Evolutionary conservation across 129 eudicot species (phyloP).

Genomic region (Flaveria trinervia): DNA sequence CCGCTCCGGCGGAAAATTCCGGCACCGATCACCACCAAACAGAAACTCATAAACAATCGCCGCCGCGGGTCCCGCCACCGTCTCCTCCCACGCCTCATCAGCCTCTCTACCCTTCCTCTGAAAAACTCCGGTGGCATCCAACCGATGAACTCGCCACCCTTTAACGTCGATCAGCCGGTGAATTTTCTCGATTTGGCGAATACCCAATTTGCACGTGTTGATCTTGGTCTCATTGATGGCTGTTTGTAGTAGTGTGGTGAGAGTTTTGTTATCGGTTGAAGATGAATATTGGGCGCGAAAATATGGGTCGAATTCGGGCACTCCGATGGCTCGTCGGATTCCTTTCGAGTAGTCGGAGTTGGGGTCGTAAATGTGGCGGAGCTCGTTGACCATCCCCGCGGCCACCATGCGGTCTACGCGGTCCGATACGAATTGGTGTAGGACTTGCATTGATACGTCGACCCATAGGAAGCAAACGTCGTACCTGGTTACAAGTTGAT

Average conservation of each 20-base stretch:
- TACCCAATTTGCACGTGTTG: constrained; percentile 58
- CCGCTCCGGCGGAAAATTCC: constrained; percentile 13
- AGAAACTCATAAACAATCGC: constrained; percentile 48
- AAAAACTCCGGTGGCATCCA: constrained; percentile 81
- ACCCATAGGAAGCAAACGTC: constrained; percentile 91
- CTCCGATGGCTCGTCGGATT: constrained; percentile 71
- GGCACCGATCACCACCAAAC: constrained; percentile 15
- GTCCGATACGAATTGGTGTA: constrained; percentile 47
- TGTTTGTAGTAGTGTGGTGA: constrained; percentile 36
- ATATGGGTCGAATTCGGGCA: constrained; percentile 68
- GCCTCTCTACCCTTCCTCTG: constrained; percentile 45
- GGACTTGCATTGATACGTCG: constrained; percentile 60
- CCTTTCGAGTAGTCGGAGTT: constrained; percentile 71
- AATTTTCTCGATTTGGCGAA: constrained; percentile 64
- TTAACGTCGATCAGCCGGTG: constrained; percentile 46
- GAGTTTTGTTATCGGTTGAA: constrained; percentile 28
- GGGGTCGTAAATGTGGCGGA: constrained; percentile 45
- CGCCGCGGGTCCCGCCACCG: constrained; percentile 48
- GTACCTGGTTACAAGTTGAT: constrained; percentile 26
- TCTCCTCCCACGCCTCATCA: constrained; percentile 53
- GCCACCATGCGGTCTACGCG: constrained; percentile 90
- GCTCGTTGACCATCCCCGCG: constrained; percentile 70
- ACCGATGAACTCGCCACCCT: constrained; percentile 68
- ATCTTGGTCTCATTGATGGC: constrained; percentile 60
- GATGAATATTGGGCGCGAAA: constrained; percentile 46